phyloP scores from a whole-genome alignment of 2,329 filamentous ascomycete species.

The Domatiomyces globalis region DNA sequence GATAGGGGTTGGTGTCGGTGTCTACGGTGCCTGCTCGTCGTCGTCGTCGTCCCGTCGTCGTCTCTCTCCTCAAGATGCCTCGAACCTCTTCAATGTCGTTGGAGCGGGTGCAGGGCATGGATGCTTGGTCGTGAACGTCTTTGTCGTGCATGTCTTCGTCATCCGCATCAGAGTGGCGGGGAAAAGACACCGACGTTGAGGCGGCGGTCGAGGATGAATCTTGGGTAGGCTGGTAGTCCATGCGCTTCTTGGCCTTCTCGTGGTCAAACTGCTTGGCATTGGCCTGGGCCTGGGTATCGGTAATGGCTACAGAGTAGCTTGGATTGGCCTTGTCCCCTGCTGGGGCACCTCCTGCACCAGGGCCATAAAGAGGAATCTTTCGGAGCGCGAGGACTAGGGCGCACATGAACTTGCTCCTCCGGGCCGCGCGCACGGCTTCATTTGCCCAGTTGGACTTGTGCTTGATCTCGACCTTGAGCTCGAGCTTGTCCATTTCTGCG shows the following conservation, averaged over 20 bases:
- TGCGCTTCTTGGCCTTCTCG: slow-evolving; percentile 49
- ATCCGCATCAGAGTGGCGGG: not conserved
- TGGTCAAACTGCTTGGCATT: slow-evolving; percentile 47
- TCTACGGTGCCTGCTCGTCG: slow-evolving; percentile 16
- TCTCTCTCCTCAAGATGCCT: slow-evolving; percentile 23
- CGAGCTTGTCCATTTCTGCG: slow-evolving; percentile 74
- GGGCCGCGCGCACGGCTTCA: slow-evolving; percentile 62
- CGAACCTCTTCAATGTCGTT: slow-evolving; percentile 17
- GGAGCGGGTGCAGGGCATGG: slow-evolving; percentile 13
- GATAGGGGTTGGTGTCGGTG: not conserved
- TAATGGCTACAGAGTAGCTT: slow-evolving; percentile 63
- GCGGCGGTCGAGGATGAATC: not conserved
- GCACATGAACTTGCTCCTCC: slow-evolving; percentile 93
- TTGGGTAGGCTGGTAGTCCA: slow-evolving; percentile 24
- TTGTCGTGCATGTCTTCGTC: slow-evolving; percentile 1
- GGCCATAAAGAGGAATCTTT: slow-evolving; percentile 71
- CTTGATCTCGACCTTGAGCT: slow-evolving; percentile 67
- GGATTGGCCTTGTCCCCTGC: slow-evolving; percentile 56
- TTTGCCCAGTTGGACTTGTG: slow-evolving; percentile 93
- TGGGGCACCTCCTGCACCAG: slow-evolving; percentile 55
- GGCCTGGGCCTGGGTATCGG: slow-evolving; percentile 50
- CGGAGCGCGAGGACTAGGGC: slow-evolving; percentile 73
- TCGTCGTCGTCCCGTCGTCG: slow-evolving; percentile 27
- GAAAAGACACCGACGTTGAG: not conserved
- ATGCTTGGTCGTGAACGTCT: slow-evolving; percentile 4